Evolutionary conservation across 73 alveolate genomes (phyloP).

Genomic region (Tetrahymena malaccensis): DNA sequence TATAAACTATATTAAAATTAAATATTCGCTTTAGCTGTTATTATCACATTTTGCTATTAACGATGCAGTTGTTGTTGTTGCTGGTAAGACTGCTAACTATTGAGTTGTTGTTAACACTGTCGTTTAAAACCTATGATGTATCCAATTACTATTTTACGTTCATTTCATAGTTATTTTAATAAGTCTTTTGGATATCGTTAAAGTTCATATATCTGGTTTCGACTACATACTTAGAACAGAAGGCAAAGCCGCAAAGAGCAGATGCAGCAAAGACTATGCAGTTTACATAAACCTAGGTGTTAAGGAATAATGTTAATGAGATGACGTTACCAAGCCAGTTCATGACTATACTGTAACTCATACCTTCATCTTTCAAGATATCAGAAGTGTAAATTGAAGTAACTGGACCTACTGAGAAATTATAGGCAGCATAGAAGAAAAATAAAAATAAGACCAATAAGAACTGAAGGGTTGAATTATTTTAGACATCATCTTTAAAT

Average conservation of each 20-base stretch:
- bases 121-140: background rate
- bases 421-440: background rate
- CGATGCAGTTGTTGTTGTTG: background rate
- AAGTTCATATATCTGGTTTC: background rate
- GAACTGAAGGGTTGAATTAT: background rate
- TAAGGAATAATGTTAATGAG: background rate
- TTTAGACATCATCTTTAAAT: background rate
- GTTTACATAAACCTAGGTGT: background rate
- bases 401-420: background rate
- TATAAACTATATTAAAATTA: too few relatives aligned
- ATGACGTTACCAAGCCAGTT: background rate
- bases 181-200: background rate
- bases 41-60: background rate
- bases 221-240: background rate
- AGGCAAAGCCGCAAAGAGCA: background rate
- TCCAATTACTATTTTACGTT: background rate
- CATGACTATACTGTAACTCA: background rate
- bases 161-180: background rate
- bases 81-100: background rate
- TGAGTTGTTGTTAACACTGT: background rate
- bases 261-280: background rate
- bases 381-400: background rate
- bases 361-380: background rate
- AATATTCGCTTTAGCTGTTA: background rate
- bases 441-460: background rate